Base-by-base conservation (phyloP, 192 early-diverging fungal genomes). In the Backusella psychrophila region DNA sequence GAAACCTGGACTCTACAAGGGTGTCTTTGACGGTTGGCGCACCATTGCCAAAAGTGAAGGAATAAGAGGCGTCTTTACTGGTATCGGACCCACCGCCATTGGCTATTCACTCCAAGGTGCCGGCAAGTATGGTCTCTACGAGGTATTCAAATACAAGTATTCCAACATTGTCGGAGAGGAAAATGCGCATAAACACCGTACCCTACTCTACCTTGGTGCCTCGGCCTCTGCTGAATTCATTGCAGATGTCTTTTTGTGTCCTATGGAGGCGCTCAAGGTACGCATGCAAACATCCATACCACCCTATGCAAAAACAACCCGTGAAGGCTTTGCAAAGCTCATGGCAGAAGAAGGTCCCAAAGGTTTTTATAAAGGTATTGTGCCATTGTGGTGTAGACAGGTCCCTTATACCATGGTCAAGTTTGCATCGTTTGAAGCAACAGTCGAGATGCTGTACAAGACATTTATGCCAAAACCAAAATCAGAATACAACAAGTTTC, bases 71-170 rank as follows among this genome's bases (percentile, higher is more conserved):
- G 74, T 96, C 67, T 93, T 87, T 73, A 93, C 92, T 42, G 95
- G 95, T 67, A 85, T 90, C 36, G 87, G 83, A 12, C 95, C 95
- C 33, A 96, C 94, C n/a, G 81, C 93, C 33, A 71, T 94, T 36
- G 95, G 95, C 21, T 96, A 96, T 86, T 94, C 92, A 66, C 74
- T 90, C 69, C 94, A 96, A 85, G 94, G 94, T 76, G 85, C 89
- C 74, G 88, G 91, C 86, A 96, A 96, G 87, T 96, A 94, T 83
- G 95, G 95, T 46, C 89, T 94, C 71, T 95, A 96, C 86, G 95
- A 96, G 85, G 81, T 92, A 74, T 96, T 95, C 90, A 96, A 96
- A 84, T 89, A 93, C 83, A 81, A 82, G 70, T 94, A 91, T 74
- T 77, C 85, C 63, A 77, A 83, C 59, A 7, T 89, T 3, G 91